Evolutionary conservation across 306 rosid genomes (phyloP), one percentile per base, ranked within the genome.

Genomic region (Corylus heterophylla): DNA sequence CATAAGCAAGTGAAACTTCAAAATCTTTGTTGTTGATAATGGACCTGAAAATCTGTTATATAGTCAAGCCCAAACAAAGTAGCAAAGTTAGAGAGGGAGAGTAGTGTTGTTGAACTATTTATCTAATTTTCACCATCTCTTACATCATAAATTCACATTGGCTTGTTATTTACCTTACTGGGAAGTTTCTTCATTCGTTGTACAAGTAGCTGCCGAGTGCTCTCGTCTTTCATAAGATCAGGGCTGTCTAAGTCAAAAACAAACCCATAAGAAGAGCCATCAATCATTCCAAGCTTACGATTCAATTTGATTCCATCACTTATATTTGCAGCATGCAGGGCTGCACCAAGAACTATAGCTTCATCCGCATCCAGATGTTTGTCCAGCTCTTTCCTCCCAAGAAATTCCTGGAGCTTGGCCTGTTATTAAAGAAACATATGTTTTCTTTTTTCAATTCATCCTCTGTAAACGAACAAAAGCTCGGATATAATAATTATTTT

Each of bases 301-400:
- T 95, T 95, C 88, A 95, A 86, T 83, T 95, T 95, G 84, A 95
- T 95, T 75, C 99, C 99, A 85, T 95, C 99, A 70, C 99, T 95
- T 89, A 95, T 69, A 86, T 95, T 95, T 54, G 98, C 98, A 54
- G 99, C 99, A 75, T 93, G 91, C 68, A 95, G 87, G 58, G 98
- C 83, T 54, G 99, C 90, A 61, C 99, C 99, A 42, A 95, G 98
- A 79, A 91, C 98, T 68, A 86, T 88, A 74, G 99, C 99, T 85
- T 95, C 99, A 88, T 95, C 99, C 39, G 99, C 93, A 82, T 95
- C 99, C 80, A 95, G 95, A 90, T 95, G 99, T 88, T 88, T 91
- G 79, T 91, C 99, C 83, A 95, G 87, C 83, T 93, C 92, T 74
- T 90, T 91, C 89, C 94, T 88, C 78, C 99, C 98, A 78, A 95